Conservation (phyloP, 371 early-diverging fungal species). For the Chytridium lagenaria region DNA sequence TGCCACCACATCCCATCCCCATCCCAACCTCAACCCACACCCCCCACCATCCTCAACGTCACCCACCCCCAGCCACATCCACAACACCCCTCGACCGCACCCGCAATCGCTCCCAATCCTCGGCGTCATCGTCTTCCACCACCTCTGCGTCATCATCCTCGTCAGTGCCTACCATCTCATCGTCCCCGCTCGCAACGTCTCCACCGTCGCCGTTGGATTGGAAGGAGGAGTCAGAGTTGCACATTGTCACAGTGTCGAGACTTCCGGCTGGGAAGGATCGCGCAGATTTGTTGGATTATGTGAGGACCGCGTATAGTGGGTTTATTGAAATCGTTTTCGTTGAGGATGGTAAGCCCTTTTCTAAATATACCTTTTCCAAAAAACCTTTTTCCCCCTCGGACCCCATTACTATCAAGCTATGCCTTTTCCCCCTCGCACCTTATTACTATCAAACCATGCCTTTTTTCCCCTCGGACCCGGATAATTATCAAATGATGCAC, state of each 20-base stretch:
- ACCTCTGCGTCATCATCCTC: background rate
- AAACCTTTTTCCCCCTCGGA: background rate
- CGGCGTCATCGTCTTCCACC: background rate
- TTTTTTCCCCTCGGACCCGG: no score
- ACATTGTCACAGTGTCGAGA: background rate
- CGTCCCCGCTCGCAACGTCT: background rate
- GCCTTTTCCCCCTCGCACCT: background rate
- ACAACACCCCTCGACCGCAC: no score
- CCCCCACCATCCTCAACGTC: no score
- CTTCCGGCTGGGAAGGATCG: background rate
- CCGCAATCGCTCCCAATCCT: background rate
- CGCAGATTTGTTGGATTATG: conserved; percentile 1
- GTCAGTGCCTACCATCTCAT: background rate
- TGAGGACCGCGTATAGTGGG: background rate
- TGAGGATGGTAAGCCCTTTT: background rate
- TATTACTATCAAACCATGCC: background rate
- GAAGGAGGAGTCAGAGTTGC: background rate
- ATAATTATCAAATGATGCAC: no score
- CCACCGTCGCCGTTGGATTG: background rate
- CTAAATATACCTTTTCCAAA: no score
- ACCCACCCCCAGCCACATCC: no score
- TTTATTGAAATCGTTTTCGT: background rate
- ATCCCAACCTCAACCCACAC: no score
- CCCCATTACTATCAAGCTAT: background rate
- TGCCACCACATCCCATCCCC: no score